Base-by-base conservation (phyloP, 441 rosid species). In the Eruca vesicaria region DNA sequence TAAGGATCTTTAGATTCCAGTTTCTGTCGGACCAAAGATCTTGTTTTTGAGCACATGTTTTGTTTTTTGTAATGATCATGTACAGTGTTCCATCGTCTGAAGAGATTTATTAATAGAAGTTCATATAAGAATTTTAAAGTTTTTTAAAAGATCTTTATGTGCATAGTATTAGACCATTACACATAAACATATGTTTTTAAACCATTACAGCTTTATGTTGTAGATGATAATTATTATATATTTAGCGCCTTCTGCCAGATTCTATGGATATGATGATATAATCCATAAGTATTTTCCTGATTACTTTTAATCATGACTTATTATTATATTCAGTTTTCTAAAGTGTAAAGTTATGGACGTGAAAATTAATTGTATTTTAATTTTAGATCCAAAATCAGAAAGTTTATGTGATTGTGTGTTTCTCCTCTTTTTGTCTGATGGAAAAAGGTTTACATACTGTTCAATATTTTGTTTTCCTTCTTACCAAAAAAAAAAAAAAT, bases 271-370 rank as follows among this genome's bases (percentile, higher is more conserved):
- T 26, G 21, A 53, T n/a, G 66, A 26, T 26, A 57, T 59, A 41
- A 26, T 59, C 56, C 18, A 20, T 9, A 26, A 29, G 64, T 18
- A 18, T 68, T 68, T 23, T 12, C 6, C 9, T 61, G 31, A 15
- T 61, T 35, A 2, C 7, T 61, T 36, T 59, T 57, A 26, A 21
- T 57, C 58, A 7, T 41, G 52, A 66, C 11, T 29, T 15, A 8
- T 74, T 58, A 32, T 31, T 21, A 32, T 28, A 2, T 32, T 10
- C 3, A 16, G 16, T 48, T 3, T 43, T 6, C 33, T n/a, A 7
- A 36, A 73, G 70, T 26, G 20, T 56, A 43, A 74, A 74, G 60
- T 29, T 67, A 7, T 68, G n/a, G 1, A 52, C 12, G 26, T 18
- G 9, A n/a, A 18, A 32, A 43, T 14, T 3, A 38, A 18, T 36